These are phyloP conservation scores for Schizophyllum amplum DNA, from an alignment of 1,284 basidiomycete species.

Conservation along the genomic window DNA sequence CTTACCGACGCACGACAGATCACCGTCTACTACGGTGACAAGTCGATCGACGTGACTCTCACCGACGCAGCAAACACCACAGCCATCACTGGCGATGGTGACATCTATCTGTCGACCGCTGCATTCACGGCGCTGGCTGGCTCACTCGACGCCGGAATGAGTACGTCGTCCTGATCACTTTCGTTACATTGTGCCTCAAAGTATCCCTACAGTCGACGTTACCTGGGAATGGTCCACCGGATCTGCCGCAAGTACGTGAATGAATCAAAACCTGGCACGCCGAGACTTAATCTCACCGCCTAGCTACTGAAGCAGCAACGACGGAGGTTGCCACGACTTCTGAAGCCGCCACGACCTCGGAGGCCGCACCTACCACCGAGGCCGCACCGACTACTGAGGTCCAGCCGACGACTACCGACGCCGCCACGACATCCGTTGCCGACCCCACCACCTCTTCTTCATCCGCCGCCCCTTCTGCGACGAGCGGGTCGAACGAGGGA, in stretches of 20 bases:
- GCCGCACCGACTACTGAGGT: background rate
- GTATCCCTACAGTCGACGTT: background rate
- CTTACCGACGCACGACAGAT: slow-evolving; percentile 5
- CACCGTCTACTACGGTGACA: slow-evolving; percentile 10
- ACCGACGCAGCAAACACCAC: slow-evolving; percentile 6
- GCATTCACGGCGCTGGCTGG: slow-evolving; percentile 14
- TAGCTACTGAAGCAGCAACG: background rate
- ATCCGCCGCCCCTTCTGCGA: background rate
- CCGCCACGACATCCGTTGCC: background rate
- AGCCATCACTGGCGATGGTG: background rate
- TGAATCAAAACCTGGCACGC: too few species aligned
- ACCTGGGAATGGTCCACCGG: background rate
- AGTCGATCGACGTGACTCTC: slow-evolving; percentile 13
- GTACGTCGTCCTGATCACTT: slow-evolving; percentile 7
- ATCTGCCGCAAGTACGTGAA: background rate
- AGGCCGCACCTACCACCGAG: background rate
- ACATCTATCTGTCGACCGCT: slow-evolving; percentile 13
- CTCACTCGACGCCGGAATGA: slow-evolving; percentile 12
- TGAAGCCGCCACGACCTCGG: background rate
- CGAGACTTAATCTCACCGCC: too few species aligned
- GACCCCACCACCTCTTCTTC: background rate
- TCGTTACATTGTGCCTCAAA: background rate
- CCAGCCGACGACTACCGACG: background rate
- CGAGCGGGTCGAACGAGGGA: slow-evolving; percentile 10
- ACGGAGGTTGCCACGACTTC: background rate